These are phyloP conservation scores for Xylaria polymorpha DNA, from an alignment of 2,329 filamentous ascomycete species.

Conservation along the genomic window DNA sequence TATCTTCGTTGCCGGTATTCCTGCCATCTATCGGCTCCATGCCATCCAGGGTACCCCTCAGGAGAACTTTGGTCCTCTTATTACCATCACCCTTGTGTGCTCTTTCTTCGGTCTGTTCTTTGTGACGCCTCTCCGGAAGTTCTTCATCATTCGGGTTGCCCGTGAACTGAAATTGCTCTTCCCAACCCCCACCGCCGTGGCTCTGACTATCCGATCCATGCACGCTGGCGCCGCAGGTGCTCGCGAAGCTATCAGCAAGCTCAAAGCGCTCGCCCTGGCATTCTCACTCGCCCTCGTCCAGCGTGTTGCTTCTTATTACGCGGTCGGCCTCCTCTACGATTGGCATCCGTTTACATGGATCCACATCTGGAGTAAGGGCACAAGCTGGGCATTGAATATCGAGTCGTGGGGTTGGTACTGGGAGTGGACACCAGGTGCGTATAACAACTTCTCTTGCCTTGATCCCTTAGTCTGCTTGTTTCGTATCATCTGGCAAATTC, in stretches of 20 bases:
- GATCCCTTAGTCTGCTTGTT: slow-evolving; percentile 40
- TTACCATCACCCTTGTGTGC: slow-evolving; percentile 70
- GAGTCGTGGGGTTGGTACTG: slow-evolving; percentile 70
- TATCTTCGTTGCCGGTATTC: slow-evolving; percentile 67
- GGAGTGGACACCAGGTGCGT: slow-evolving; percentile 62
- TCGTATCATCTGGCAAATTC: too few relatives aligned
- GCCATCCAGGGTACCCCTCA: slow-evolving; percentile 59
- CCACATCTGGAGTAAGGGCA: slow-evolving; percentile 65
- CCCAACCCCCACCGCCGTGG: slow-evolving; percentile 68
- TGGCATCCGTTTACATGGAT: slow-evolving; percentile 66
- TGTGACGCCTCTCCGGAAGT: slow-evolving; percentile 71
- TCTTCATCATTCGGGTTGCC: slow-evolving; percentile 75
- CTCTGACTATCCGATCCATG: slow-evolving; percentile 69
- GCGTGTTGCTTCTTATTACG: slow-evolving; percentile 68
- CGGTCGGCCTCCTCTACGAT: slow-evolving; percentile 67
- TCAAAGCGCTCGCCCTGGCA: slow-evolving; percentile 62
- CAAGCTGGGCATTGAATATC: slow-evolving; percentile 61
- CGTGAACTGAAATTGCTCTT: slow-evolving; percentile 69
- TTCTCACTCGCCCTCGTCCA: slow-evolving; percentile 62
- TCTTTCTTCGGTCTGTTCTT: slow-evolving; percentile 74
- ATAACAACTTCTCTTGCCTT: too few relatives aligned
- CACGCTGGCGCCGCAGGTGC: slow-evolving; percentile 64
- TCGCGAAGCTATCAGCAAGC: slow-evolving; percentile 64
- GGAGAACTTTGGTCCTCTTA: slow-evolving; percentile 67
- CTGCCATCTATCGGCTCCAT: slow-evolving; percentile 65